Evolutionary conservation across 331 rosid genomes (phyloP).

Genomic region (Rhamnella rubrinervis): DNA sequence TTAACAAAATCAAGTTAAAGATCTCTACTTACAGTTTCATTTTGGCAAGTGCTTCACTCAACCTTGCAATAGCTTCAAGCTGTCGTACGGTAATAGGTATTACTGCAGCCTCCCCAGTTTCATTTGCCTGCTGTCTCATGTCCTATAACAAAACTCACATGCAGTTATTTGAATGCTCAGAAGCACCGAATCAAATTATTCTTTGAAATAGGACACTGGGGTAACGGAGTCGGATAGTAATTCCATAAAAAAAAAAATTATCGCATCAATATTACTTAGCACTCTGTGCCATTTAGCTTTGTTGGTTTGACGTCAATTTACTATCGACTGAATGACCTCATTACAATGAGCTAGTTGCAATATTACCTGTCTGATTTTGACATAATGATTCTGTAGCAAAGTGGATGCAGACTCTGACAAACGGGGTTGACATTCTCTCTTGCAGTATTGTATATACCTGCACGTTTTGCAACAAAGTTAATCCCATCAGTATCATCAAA

Average conservation of each 20-base stretch:
- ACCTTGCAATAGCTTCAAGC: constrained; percentile 89
- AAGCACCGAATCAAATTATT: constrained; percentile 16
- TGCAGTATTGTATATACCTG: constrained; percentile 90
- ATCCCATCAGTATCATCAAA: constrained; percentile 16
- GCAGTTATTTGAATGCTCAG: constrained; percentile 6
- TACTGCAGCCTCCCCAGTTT: constrained; percentile 86
- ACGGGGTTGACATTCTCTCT: constrained; percentile 73
- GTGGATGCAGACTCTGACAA: constrained; percentile 77
- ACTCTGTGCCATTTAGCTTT: neutral
- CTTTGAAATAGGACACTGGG: neutral
- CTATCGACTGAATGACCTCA: neutral
- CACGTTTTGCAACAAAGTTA: constrained; percentile 27
- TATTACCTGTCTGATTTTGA: constrained; percentile 94
- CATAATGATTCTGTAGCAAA: constrained; percentile 72
- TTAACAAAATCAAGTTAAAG: neutral
- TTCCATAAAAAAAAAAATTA: constrained; percentile 14
- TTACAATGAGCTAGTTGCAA: constrained; percentile 18
- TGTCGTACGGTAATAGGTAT: constrained; percentile 96
- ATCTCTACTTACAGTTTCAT: constrained; percentile 78
- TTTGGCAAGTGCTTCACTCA: constrained; percentile 97
- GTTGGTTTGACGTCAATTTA: constrained; percentile 3
- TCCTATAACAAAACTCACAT: constrained; percentile 48
- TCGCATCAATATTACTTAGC: neutral
- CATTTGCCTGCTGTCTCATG: constrained; percentile 96
- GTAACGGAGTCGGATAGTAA: neutral